Conservation (phyloP, 106 monocot species). For the Dendrobium catenatum region DNA sequence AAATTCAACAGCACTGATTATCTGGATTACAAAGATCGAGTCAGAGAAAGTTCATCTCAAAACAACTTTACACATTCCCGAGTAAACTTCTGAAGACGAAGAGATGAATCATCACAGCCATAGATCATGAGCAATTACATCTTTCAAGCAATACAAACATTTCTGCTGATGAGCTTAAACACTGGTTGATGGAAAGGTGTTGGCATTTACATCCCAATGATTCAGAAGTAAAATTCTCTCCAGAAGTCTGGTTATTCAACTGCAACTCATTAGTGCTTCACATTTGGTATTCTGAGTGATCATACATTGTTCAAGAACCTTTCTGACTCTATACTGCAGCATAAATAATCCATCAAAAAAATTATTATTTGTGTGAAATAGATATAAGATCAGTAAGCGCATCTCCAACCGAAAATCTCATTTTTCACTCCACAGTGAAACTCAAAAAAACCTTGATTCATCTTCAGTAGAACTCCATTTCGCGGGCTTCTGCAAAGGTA, state of each 20-base stretch:
- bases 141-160: background rate
- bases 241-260: background rate
- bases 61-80: conserved; percentile 2
- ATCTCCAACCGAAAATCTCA: too few species aligned
- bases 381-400: background rate
- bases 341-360: background rate
- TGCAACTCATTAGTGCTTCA: background rate
- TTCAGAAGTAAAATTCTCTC: background rate
- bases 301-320: conserved; percentile 50
- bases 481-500: too few species aligned
- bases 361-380: background rate
- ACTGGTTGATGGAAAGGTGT: background rate
- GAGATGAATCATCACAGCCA: background rate
- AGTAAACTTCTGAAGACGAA: background rate
- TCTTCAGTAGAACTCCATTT: too few species aligned
- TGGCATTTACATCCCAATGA: background rate
- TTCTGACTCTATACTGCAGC: conserved; percentile 61
- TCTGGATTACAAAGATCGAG: background rate
- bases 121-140: background rate
- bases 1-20: too few species aligned
- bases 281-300: conserved; percentile 7
- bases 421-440: too few species aligned
- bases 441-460: too few species aligned
- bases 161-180: background rate
- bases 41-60: background rate